Percentiles rank a stretch among this genome's conserved stretches.
These are phyloP conservation scores for Favolaschia claudopus DNA, from an alignment of 768 basidiomycete genomes.

Conservation along the genomic window DNA sequence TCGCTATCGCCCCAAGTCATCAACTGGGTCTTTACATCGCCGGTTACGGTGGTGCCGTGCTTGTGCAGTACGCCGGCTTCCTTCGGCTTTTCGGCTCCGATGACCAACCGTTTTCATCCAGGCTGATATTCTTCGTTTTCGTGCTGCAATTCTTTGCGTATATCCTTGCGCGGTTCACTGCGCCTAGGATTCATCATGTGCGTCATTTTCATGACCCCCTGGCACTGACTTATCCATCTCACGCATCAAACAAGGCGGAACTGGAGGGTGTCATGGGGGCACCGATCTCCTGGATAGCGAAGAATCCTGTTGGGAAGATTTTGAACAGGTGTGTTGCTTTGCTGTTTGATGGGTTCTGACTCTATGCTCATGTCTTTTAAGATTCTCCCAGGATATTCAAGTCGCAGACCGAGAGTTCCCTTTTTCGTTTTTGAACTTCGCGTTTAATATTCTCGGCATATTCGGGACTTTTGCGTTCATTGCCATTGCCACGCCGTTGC, in stretches of 20 bases:
- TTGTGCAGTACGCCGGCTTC: not conserved
- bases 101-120: not conserved
- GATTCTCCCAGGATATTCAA: constrained; percentile 21
- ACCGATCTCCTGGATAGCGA: constrained; percentile 20
- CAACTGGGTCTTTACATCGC: constrained; percentile 17
- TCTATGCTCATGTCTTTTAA: constrained; percentile 1
- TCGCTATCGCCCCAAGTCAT: constrained; percentile 1
- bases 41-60: constrained; percentile 15
- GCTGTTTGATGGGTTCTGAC: not conserved
- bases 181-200: constrained; percentile 15
- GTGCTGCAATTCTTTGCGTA: not conserved
- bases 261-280: constrained; percentile 15
- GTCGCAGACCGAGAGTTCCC: constrained; percentile 18
- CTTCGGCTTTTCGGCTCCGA: too few species aligned
- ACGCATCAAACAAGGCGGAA: not conserved
- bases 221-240: not conserved
- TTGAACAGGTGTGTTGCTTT: constrained; percentile 13
- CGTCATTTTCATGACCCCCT: not conserved
- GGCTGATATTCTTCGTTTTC: constrained; percentile 1
- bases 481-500: constrained; percentile 8
- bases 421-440: constrained; percentile 13
- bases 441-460: not conserved
- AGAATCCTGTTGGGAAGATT: constrained; percentile 16
- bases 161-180: constrained; percentile 1
- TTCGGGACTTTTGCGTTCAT: constrained; percentile 15